Base-by-base conservation (phyloP, 2,329 filamentous ascomycete species). In the Magnaporthiopsis incrustans region DNA sequence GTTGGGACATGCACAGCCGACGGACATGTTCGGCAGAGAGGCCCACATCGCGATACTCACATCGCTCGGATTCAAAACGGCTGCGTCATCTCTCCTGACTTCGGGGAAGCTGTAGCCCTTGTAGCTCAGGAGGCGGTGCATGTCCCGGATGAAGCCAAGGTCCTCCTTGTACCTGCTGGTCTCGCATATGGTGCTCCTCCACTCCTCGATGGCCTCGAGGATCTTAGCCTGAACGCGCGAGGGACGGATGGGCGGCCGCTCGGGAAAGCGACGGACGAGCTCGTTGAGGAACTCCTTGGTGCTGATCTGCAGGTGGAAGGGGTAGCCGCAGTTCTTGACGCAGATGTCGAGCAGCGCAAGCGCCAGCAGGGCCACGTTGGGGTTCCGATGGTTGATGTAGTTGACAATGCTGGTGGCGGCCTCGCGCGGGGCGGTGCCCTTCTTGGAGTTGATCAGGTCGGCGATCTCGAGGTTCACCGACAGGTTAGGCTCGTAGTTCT, bases 241-340 rank as follows among this genome's bases (percentile, higher is more conserved):
- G 58, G 92, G 82, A 66, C 95, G 90, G 66, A 95, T 83, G 1
- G 94, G 92, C 59, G 95, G 95, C 30, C 94, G 85, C 78, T 99
- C 95, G 60, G 95, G 95, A 72, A 99, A 99, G 69, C 95, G 86
- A 69, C 95, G 88, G 67, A 99, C 95, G 66, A 99, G 87, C 80
- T 99, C 95, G 78, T 99, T 99, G 71, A 99, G 87, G 71, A 99
- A 99, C 73, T 99, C 95, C 77, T 99, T 99, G 69, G 95, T 98
- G 77, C 91, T 93, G 74, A 99, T 97, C 77, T 99, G 95, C 65
- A 99, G 87, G 74, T 99, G 95, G 77, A 99, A 99, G 1, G 95
- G 93, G 75, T 99, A 99, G 71, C 95, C 95, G 83, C 95, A 99
- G 79, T 99, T 99, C 82, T 99, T 99, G 77, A 98, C 95, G 77